These are phyloP conservation scores for Eucalyptus marginata DNA, from an alignment of 345 rosid genomes.

Conservation along the genomic window DNA sequence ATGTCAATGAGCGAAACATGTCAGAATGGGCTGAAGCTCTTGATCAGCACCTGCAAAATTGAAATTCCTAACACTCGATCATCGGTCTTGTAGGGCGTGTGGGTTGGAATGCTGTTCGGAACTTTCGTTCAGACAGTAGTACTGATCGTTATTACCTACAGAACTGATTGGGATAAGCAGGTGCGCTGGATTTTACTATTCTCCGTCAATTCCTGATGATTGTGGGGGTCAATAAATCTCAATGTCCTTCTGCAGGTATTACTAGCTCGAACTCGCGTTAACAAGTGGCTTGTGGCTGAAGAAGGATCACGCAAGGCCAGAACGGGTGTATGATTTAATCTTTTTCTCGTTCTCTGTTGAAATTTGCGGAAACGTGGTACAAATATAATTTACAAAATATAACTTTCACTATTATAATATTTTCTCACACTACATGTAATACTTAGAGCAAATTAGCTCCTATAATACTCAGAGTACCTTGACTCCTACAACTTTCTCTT, in stretches of 20 bases:
- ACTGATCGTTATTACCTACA: conserved; percentile 33
- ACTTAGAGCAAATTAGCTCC: too few species aligned
- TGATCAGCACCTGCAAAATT: background rate
- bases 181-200: background rate
- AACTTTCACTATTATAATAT: too few species aligned
- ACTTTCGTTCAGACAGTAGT: conserved; percentile 48
- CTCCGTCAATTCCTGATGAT: background rate
- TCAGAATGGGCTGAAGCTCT: background rate
- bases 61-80: background rate
- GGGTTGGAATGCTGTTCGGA: conserved; percentile 76
- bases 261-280: background rate
- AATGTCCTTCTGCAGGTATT: background rate
- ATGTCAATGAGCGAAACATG: background rate
- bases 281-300: background rate
- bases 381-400: too few species aligned
- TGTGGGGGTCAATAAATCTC: background rate
- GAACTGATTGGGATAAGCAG: conserved; percentile 81
- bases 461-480: too few species aligned
- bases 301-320: background rate
- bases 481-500: too few species aligned
- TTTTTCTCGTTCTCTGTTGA: background rate
- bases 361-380: too few species aligned
- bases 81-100: conserved; percentile 39
- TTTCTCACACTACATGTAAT: too few species aligned
- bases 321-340: background rate